phyloP scores from a whole-genome alignment of 768 basidiomycete genomes.

The Pleurotus ostreatus region DNA sequence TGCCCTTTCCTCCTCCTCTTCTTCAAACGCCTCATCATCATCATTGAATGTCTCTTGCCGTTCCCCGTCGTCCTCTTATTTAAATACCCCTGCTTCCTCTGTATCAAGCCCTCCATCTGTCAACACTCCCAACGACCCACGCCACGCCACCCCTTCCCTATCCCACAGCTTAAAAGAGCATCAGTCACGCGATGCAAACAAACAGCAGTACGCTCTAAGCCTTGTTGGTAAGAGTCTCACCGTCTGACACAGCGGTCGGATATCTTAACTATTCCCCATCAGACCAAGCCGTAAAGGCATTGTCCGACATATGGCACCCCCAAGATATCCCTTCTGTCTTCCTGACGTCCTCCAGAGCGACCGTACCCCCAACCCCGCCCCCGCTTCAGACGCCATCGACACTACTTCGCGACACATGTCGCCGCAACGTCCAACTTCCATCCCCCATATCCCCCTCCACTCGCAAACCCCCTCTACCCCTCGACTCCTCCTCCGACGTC shows the following conservation, averaged over 20 bases:
- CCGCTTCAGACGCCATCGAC: slow-evolving; percentile 1
- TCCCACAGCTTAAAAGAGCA: slow-evolving; percentile 28
- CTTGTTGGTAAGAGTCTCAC: slow-evolving; percentile 57
- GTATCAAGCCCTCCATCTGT: slow-evolving; percentile 40
- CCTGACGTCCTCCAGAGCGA: slow-evolving; percentile 27
- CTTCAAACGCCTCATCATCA: slow-evolving; percentile 17
- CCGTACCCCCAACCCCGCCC: slow-evolving; percentile 19
- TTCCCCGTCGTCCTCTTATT: slow-evolving; percentile 37
- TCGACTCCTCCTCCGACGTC: slow-evolving; percentile 25
- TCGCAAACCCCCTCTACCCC: slow-evolving; percentile 25
- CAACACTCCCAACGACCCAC: slow-evolving; percentile 29
- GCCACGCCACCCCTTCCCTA: slow-evolving; percentile 24
- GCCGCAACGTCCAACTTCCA: slow-evolving; percentile 40
- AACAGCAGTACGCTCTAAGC: slow-evolving; percentile 54
- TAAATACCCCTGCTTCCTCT: slow-evolving; percentile 57
- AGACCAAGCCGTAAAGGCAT: slow-evolving; percentile 79
- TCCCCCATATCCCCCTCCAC: slow-evolving; percentile 51
- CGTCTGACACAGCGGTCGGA: neutral
- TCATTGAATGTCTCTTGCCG: slow-evolving; percentile 9
- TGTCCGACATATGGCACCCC: slow-evolving; percentile 78
- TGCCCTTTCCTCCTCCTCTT: slow-evolving; percentile 33
- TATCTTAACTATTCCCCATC: slow-evolving; percentile 13
- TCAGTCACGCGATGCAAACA: slow-evolving; percentile 24
- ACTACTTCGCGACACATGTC: neutral
- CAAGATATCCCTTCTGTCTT: slow-evolving; percentile 68